These are phyloP conservation scores for Microbotryum saponariae DNA, from an alignment of 1,284 basidiomycete genomes.

Conservation along the genomic window DNA sequence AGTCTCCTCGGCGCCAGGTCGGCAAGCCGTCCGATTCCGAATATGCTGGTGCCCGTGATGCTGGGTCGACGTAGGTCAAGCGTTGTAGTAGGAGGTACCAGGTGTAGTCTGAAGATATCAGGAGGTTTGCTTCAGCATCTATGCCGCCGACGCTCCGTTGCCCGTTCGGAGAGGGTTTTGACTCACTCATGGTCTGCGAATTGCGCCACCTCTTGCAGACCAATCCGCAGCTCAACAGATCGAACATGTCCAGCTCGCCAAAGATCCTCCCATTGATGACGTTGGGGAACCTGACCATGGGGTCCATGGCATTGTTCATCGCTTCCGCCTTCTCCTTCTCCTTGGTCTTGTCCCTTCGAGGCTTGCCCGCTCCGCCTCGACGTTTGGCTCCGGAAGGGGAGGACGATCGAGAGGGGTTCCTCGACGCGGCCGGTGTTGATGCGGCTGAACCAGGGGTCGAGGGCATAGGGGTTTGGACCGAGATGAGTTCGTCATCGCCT, in stretches of 20 bases:
- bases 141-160: no score
- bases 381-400: slow-evolving; percentile 7
- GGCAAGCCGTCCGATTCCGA: slow-evolving; percentile 19
- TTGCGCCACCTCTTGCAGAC: slow-evolving; percentile 26
- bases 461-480: slow-evolving; percentile 21
- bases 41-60: slow-evolving; percentile 15
- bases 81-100: slow-evolving; percentile 28
- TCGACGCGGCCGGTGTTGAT: slow-evolving; percentile 5
- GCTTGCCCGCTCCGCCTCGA: slow-evolving; percentile 26
- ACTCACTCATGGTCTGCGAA: slow-evolving; percentile 27
- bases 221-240: slow-evolving; percentile 16
- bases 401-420: slow-evolving; percentile 13
- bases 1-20: slow-evolving; percentile 24
- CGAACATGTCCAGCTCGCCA: slow-evolving; percentile 15
- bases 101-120: slow-evolving; percentile 21
- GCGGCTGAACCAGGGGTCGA: slow-evolving; percentile 4
- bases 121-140: no score
- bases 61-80: slow-evolving; percentile 16
- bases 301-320: slow-evolving; percentile 23
- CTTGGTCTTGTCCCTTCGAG: slow-evolving; percentile 27
- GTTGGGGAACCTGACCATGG: slow-evolving; percentile 24
- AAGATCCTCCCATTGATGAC: slow-evolving; percentile 22
- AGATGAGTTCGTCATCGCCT: slow-evolving; percentile 23
- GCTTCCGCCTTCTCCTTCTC: slow-evolving; percentile 24
- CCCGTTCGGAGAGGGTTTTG: no score